Evolutionary conservation across 495 filamentous ascomycete species (phyloP), one percentile per base, ranked within the genome.

Genomic region (Aspergillus indologenus): DNA sequence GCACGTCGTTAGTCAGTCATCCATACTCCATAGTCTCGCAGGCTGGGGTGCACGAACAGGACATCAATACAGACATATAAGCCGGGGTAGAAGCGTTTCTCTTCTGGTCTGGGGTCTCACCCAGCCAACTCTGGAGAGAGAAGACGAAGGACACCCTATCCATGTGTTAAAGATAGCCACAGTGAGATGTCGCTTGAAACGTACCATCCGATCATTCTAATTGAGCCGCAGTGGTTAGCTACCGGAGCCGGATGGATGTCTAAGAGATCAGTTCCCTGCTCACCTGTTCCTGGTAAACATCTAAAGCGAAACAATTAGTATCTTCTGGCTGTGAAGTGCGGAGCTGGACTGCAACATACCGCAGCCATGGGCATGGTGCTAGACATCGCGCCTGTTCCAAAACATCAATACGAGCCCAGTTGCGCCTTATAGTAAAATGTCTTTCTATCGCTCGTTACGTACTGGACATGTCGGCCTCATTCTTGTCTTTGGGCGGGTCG

Each of bases 281-380:
- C 84, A 95, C 81, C 89, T 87, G 74, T 94, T 96, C 49, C 90
- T 81, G 60, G 89, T 93, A 71, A 96, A 95, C 80, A 96, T 92
- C 85, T 88, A 68, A 34, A 15, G 15, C 9, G 20, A 20, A 43
- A 46, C 15, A 44, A 62, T 75, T 46, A 73, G 65, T 57, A 56
- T 60, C 14, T 22, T 23, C 26, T 45, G 17, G 51, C 20, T 23
- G 47, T 45, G 21, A 44, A 45, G 23, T 26, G 46, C 18, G 20
- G 20, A 26, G 57, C 50, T 34, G 55, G 34, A 45, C 45, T 40
- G 58, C 45, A 58, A 79, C 84, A 67, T 78, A 88, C 85, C 55
- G 92, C 92, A 56, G 90, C 90, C 92, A 96, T 96, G 40, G 92
- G 92, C 67, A 96, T 72, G 8, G 91, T 96, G 67, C 85, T 93